Conservation (phyloP, 2,329 filamentous ascomycete genomes). For the Nothopassalora personata region DNA sequence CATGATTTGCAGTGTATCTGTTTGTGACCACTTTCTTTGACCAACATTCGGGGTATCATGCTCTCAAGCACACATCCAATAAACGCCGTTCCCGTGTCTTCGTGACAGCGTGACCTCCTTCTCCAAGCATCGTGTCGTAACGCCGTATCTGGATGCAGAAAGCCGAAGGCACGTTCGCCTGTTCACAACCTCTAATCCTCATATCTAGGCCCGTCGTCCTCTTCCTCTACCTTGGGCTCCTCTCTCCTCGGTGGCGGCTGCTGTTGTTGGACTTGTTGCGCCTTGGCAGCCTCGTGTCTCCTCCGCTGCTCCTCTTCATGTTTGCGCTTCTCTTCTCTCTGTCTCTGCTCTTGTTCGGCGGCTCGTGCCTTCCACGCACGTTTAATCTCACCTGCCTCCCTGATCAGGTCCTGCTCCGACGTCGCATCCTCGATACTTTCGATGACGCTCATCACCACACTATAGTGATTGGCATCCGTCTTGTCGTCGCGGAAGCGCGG, state of each 20-base stretch:
- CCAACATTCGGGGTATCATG: not conserved
- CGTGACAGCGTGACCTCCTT: not conserved
- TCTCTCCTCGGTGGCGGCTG: conserved; percentile 3
- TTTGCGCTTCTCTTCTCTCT: conserved; percentile 12
- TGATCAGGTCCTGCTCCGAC: conserved; percentile 72
- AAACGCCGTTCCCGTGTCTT: not conserved
- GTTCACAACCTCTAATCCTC: conserved; percentile 10
- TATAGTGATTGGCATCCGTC: conserved; percentile 79
- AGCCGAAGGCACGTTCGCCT: not conserved
- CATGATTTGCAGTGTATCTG: too few relatives aligned
- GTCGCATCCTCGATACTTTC: conserved; percentile 86
- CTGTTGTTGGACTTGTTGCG: conserved; percentile 12
- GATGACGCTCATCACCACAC: conserved; percentile 77
- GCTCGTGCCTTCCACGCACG: conserved; percentile 68
- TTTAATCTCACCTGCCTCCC: conserved; percentile 64
- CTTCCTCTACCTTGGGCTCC: conserved; percentile 9
- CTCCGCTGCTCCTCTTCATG: conserved; percentile 12
- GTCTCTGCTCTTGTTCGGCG: conserved; percentile 13
- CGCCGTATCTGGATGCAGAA: not conserved
- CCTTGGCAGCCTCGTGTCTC: conserved; percentile 13
- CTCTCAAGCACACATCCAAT: not conserved
- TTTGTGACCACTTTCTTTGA: not conserved
- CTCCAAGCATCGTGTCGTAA: not conserved
- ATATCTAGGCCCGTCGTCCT: conserved; percentile 24
- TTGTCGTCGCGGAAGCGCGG: conserved; percentile 93